Conservation (phyloP, 2,329 filamentous ascomycete species). For the Aspergillus floridensis region DNA sequence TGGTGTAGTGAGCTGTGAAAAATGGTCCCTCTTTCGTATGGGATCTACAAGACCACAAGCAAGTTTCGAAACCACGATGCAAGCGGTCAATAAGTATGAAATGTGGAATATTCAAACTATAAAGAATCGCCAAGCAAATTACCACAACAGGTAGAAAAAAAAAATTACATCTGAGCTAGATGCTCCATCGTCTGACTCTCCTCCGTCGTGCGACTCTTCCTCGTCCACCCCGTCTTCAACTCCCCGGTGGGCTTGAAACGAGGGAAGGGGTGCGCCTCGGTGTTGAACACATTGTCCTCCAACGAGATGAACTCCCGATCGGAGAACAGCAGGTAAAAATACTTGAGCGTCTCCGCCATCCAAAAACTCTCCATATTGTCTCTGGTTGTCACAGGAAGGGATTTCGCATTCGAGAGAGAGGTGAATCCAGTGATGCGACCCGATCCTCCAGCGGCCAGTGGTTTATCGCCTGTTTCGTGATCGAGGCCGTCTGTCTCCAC, state of each 20-base stretch:
- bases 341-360: slow-evolving; percentile 97
- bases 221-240: slow-evolving; percentile 42
- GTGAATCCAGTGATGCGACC: slow-evolving; percentile 63
- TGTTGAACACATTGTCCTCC: slow-evolving; percentile 88
- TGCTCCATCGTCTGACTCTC: not conserved
- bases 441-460: not conserved
- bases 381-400: slow-evolving; percentile 63
- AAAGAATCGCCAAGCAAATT: not conserved
- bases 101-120: not conserved
- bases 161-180: not conserved
- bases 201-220: slow-evolving; percentile 19
- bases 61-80: not conserved
- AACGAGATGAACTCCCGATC: slow-evolving; percentile 77
- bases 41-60: not conserved
- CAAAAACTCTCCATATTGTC: slow-evolving; percentile 99
- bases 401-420: slow-evolving; percentile 71
- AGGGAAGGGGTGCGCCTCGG: slow-evolving; percentile 88
- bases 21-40: not conserved
- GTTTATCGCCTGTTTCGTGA: slow-evolving; percentile 5
- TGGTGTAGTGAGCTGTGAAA: not conserved
- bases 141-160: not conserved
- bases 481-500: slow-evolving; percentile 55
- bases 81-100: not conserved
- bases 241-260: slow-evolving; percentile 69
- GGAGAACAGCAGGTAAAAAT: slow-evolving; percentile 93